These are phyloP conservation scores for Fusarium cyanostomum DNA, from an alignment of 2,329 filamentous ascomycete genomes.

Conservation along the genomic window DNA sequence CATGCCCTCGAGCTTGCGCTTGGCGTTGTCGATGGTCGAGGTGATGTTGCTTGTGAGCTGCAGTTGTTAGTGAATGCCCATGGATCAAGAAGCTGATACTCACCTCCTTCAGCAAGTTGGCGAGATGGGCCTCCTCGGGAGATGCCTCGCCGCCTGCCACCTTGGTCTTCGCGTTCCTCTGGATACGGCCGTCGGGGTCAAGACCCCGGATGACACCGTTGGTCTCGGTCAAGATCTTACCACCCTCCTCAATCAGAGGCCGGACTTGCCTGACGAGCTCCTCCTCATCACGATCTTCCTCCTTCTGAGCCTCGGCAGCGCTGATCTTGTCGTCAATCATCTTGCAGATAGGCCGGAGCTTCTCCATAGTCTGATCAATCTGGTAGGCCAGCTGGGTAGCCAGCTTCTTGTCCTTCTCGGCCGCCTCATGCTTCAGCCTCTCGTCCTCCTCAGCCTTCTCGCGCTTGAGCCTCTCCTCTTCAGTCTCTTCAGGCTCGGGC, in stretches of 20 bases:
- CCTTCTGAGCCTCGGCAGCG: conserved; percentile 78
- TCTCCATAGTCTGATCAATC: conserved; percentile 82
- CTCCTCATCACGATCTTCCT: conserved; percentile 91
- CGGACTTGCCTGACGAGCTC: conserved; percentile 86
- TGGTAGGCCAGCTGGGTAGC: conserved; percentile 78
- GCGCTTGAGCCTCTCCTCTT: conserved; percentile 44
- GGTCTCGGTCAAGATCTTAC: conserved; percentile 82
- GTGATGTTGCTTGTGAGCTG: conserved; percentile 81
- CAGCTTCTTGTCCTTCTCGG: conserved; percentile 76
- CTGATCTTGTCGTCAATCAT: conserved; percentile 88
- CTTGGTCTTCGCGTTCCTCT: conserved; percentile 85
- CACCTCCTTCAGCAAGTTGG: conserved; percentile 82
- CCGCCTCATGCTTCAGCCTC: conserved; percentile 63
- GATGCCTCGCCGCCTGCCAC: conserved; percentile 70
- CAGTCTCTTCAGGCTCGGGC: conserved; percentile 60
- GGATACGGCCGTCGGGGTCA: conserved; percentile 88
- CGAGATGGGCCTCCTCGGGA: conserved; percentile 85
- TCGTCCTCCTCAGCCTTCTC: conserved; percentile 53
- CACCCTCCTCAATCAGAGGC: conserved; percentile 87
- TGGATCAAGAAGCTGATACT: conserved; percentile 25
- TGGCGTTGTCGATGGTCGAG: conserved; percentile 84
- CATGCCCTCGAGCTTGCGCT: conserved; percentile 90
- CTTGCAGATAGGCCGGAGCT: conserved; percentile 84
- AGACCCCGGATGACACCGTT: conserved; percentile 88
- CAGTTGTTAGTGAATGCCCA: conserved; percentile 23